A percentile compares a stretch with the other conserved stretches of the same genome.
These are phyloP conservation scores for Bocquillonia castaneifolia DNA, from an alignment of 441 rosid species.

Conservation along the genomic window DNA sequence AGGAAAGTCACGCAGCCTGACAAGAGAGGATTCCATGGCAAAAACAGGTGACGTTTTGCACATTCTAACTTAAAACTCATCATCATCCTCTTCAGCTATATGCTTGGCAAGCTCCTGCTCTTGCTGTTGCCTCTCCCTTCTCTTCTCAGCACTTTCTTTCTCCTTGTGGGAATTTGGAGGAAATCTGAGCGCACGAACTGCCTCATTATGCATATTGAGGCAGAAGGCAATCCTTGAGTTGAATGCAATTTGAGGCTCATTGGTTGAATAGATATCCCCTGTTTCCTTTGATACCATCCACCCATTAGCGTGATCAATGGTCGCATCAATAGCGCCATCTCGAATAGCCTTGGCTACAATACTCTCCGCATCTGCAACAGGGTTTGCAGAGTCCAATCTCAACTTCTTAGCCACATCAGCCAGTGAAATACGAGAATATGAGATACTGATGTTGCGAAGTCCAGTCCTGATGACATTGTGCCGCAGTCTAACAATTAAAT, in stretches of 20 bases:
- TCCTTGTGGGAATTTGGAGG: conserved; percentile 79
- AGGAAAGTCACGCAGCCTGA: neutral
- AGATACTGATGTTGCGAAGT: conserved; percentile 64
- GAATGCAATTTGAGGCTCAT: conserved; percentile 64
- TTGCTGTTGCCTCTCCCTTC: conserved; percentile 72
- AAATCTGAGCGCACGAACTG: conserved; percentile 69
- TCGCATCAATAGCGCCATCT: conserved; percentile 77
- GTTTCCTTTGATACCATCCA: conserved; percentile 77
- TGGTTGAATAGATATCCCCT: conserved; percentile 69
- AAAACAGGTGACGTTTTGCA: neutral
- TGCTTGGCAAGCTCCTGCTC: conserved; percentile 77
- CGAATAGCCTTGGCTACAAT: conserved; percentile 67
- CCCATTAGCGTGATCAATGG: conserved; percentile 54
- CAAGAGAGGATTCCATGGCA: conserved; percentile 1
- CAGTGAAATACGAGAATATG: conserved; percentile 70
- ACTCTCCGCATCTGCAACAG: conserved; percentile 71
- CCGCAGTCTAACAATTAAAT: conserved; percentile 63
- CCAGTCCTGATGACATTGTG: conserved; percentile 82
- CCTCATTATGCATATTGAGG: conserved; percentile 72
- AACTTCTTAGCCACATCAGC: conserved; percentile 68
- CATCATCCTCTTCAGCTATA: conserved; percentile 77
- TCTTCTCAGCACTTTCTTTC: conserved; percentile 72
- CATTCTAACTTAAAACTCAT: conserved; percentile 40
- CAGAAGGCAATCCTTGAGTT: conserved; percentile 75
- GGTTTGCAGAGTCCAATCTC: conserved; percentile 57